Conservation (phyloP, 2,329 filamentous ascomycete species). For the Claviceps spartinae region DNA sequence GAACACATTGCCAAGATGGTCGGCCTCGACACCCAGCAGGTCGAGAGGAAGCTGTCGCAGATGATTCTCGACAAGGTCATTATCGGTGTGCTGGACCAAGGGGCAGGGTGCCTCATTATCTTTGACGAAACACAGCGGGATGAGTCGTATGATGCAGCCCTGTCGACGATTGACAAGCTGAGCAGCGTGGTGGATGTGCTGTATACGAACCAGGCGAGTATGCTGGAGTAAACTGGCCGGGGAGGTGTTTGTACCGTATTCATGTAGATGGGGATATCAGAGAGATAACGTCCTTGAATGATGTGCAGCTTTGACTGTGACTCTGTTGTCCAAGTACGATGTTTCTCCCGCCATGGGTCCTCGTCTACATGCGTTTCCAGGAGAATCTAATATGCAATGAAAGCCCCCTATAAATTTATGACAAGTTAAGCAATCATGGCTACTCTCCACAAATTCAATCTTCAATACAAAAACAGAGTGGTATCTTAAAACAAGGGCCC, state of each 20-base stretch:
- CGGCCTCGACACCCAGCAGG: slow-evolving; percentile 85
- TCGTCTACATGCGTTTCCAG: too few relatives aligned
- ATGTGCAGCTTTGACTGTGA: too few relatives aligned
- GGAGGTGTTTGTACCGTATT: slow-evolving; percentile 1
- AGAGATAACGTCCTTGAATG: too few relatives aligned
- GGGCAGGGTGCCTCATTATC: slow-evolving; percentile 92
- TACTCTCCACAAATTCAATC: too few relatives aligned
- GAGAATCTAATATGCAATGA: too few relatives aligned
- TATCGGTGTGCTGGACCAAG: slow-evolving; percentile 91
- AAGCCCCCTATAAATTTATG: too few relatives aligned
- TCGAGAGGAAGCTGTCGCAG: slow-evolving; percentile 95
- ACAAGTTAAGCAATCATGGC: too few relatives aligned
- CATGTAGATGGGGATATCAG: slow-evolving; percentile 1
- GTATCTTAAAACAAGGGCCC: too few relatives aligned
- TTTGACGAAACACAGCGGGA: slow-evolving; percentile 92
- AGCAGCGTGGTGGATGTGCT: slow-evolving; percentile 94
- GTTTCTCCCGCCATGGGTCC: too few relatives aligned
- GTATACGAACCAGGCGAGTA: slow-evolving; percentile 92
- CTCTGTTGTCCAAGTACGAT: too few relatives aligned
- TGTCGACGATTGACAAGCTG: slow-evolving; percentile 92
- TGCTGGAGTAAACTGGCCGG: slow-evolving; percentile 59
- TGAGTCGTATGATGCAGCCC: slow-evolving; percentile 82
- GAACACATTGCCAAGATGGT: slow-evolving; percentile 97
- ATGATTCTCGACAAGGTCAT: slow-evolving; percentile 99
- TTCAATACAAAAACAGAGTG: too few relatives aligned